phyloP scores from a whole-genome alignment of 208 protist genomes.

The Wallacemonas sp. region DNA sequence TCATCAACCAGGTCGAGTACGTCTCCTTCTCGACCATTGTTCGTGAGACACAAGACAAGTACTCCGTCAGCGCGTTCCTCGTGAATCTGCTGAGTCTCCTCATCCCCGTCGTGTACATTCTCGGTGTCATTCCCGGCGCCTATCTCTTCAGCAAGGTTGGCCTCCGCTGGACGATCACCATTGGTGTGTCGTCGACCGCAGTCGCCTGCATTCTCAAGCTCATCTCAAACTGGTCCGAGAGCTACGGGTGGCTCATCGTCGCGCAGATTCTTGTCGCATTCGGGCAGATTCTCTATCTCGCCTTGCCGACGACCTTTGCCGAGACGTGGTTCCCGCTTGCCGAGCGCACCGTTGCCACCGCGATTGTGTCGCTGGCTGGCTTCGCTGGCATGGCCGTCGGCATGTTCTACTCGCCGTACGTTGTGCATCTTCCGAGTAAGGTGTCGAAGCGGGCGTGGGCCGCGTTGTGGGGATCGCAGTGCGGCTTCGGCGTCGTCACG shows the following conservation, averaged over 20 bases:
- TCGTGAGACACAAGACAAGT: conserved; percentile 37
- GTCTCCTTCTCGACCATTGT: conserved; percentile 43
- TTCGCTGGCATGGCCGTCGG: conserved; percentile 61
- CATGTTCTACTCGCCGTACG: conserved; percentile 58
- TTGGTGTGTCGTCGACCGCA: conserved; percentile 27
- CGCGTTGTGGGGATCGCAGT: conserved; percentile 34
- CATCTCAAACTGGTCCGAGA: conserved; percentile 34
- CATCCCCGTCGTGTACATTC: conserved; percentile 39
- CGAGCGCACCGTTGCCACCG: conserved; percentile 53
- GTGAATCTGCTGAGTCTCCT: conserved; percentile 47
- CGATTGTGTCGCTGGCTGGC: conserved; percentile 39
- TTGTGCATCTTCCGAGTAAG: conserved; percentile 37
- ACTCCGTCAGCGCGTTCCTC: conserved; percentile 28
- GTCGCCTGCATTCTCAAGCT: conserved; percentile 38
- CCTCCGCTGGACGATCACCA: conserved; percentile 42
- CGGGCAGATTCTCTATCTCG: conserved; percentile 43
- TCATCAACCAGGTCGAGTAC: conserved; percentile 57
- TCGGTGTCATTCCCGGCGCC: conserved; percentile 40
- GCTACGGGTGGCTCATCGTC: conserved; percentile 37
- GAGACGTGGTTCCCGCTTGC: conserved; percentile 49
- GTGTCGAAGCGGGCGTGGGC: conserved; percentile 23
- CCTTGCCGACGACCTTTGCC: conserved; percentile 40
- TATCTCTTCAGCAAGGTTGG: conserved; percentile 47
- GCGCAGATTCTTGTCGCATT: conserved; percentile 39
- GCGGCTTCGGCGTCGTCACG: conserved; percentile 25